phyloP scores from a whole-genome alignment of 2,329 filamentous ascomycete species.

The Zasmidium citrigriseum region DNA sequence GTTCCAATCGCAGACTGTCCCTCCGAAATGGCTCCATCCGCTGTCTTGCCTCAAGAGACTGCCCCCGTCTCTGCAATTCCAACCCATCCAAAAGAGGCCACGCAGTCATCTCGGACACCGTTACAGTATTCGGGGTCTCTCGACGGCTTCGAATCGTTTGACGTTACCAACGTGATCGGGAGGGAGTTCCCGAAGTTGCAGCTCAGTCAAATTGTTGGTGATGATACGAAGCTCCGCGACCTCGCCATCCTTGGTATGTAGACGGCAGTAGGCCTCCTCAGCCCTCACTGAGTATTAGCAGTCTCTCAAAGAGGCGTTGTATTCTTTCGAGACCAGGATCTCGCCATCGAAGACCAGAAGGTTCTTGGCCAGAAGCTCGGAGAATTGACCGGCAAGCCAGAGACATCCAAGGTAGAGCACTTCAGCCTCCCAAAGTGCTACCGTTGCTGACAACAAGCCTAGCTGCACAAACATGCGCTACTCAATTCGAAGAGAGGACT shows the following conservation, averaged over 20 bases:
- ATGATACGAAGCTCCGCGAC: slow-evolving; percentile 41
- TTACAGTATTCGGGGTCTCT: slow-evolving; percentile 41
- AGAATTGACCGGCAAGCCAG: slow-evolving; percentile 60
- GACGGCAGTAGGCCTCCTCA: neutral
- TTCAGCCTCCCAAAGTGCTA: neutral
- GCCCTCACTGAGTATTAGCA: slow-evolving; percentile 33
- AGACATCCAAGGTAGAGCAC: slow-evolving; percentile 45
- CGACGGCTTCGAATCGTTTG: slow-evolving; percentile 48
- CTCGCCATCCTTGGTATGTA: slow-evolving; percentile 59
- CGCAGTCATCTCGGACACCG: neutral
- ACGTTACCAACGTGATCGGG: slow-evolving; percentile 55
- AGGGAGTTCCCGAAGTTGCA: slow-evolving; percentile 46
- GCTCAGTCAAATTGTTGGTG: slow-evolving; percentile 38
- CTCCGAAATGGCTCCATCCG: neutral
- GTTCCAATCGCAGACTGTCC: too few species aligned
- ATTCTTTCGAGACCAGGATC: slow-evolving; percentile 60
- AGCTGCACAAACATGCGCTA: slow-evolving; percentile 56
- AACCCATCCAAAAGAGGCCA: neutral
- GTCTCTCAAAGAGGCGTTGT: slow-evolving; percentile 70
- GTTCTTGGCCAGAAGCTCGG: slow-evolving; percentile 62
- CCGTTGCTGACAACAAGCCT: neutral
- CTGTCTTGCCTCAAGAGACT: neutral
- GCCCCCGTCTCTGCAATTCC: neutral
- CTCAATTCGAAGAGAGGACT: slow-evolving; percentile 14
- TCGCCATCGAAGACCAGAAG: slow-evolving; percentile 65